Base-by-base conservation (phyloP, 129 eudicot genomes). In the Tanacetum coccineum region DNA sequence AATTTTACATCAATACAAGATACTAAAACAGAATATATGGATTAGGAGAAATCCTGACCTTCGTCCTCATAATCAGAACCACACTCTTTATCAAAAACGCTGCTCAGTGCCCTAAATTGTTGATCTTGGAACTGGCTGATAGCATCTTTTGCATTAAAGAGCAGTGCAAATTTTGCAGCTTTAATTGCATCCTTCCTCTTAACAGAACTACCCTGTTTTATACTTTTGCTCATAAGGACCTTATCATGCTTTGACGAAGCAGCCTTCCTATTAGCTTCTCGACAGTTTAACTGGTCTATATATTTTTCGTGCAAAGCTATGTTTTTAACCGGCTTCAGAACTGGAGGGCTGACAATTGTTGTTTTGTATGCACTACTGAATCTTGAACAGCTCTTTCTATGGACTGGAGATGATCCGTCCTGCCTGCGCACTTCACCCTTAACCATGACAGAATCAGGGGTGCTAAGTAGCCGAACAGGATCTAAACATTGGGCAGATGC, bases 291-390 rank as follows among this genome's bases (percentile, higher is more conserved):
- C 74, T 73, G 85, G 66, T 88, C 93, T 21, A 88, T 77, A 74
- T 88, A 88, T 70, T 83, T 88, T 66, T 88, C 93, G 72, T 88
- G 96, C 66, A 85, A 72, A 18, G 76, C 89, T 71, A 76, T 78
- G 74, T 85, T 85, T 57, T 85, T 88, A 51, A 88, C 76, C 77
- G 71, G 88, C 79, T 88, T 88, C 77, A 88, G 63, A 75, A 88
- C 92, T 0, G 83, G 89, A 12, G 96, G 96, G 59, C 92, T 88
- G 48, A 62, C 70, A 51, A 85, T 74, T 58, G 70, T 68, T 60
- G 81, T 67, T 54, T 55, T 77, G 7, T 36, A 36, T 3, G 14
- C 17, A 5, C 72, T 56, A 60, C 74, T 75, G 42, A 82, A 71
- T 74, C 80, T 73, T 21, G 85, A 82, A 20, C 47, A 45, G 9